Percentiles rank a stretch among this genome's conserved stretches.
phyloP scores from a whole-genome alignment of 305 asterid genomes.

The Andrographis paniculata region DNA sequence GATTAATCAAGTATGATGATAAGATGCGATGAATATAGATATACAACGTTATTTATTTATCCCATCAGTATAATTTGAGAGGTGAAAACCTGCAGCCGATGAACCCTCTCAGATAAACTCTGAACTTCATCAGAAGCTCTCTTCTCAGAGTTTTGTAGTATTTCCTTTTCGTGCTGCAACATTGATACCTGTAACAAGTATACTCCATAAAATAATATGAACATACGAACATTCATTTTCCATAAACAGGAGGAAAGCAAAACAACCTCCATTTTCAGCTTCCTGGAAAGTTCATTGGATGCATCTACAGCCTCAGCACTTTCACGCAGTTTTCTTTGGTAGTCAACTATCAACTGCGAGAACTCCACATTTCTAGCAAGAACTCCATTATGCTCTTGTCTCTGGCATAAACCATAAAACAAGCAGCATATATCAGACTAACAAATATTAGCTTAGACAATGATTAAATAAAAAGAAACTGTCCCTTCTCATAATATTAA shows the following conservation, averaged over 20 bases:
- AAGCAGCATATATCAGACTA: conserved; percentile 12
- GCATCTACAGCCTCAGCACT: conserved; percentile 61
- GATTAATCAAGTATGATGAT: too few species aligned
- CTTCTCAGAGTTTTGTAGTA: conserved; percentile 65
- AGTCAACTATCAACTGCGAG: conserved; percentile 70
- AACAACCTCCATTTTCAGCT: conserved; percentile 70
- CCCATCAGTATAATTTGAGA: background rate
- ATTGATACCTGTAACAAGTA: conserved; percentile 39
- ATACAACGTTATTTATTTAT: conserved; percentile 2
- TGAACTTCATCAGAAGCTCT: conserved; percentile 89
- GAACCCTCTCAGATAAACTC: conserved; percentile 76
- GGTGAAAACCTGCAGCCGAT: conserved; percentile 63
- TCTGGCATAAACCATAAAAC: conserved; percentile 32
- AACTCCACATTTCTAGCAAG: conserved; percentile 78
- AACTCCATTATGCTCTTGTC: conserved; percentile 65
- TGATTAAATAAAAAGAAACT: background rate
- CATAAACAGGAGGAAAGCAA: conserved; percentile 2
- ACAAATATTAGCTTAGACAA: background rate
- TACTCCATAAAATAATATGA: conserved; percentile 7
- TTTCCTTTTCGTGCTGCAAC: conserved; percentile 74
- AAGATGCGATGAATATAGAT: conserved; percentile 8
- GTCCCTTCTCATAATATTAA: background rate
- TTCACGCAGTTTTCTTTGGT: conserved; percentile 80
- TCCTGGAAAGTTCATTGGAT: conserved; percentile 60
- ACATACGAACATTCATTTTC: conserved; percentile 1